Percentiles rank a stretch among this genome's conserved stretches.
Conservation (phyloP, 345 rosid species). For the Erysimum cheiranthoides region DNA sequence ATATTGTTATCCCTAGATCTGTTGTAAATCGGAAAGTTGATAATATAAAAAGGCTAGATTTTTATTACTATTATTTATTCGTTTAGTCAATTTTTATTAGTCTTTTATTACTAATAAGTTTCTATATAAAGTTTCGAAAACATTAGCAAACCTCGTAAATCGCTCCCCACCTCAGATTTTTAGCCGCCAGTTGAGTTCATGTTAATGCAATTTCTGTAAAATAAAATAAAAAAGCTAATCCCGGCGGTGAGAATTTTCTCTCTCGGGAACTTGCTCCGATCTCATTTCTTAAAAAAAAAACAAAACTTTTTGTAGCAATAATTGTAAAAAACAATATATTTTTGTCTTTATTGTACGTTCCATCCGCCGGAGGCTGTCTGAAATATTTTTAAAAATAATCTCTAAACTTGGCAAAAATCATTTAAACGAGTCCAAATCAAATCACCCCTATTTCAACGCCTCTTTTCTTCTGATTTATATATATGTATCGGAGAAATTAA, state of each 20-base stretch:
- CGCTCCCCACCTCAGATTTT: slow-evolving; percentile 22
- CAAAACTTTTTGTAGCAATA: slow-evolving; percentile 13
- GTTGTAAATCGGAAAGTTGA: neutral
- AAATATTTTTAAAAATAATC: neutral
- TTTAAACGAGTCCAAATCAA: slow-evolving; percentile 28
- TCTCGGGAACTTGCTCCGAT: slow-evolving; percentile 34
- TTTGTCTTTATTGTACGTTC: slow-evolving; percentile 41
- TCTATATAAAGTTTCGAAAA: slow-evolving; percentile 24
- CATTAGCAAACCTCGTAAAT: slow-evolving; percentile 30
- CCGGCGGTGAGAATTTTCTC: slow-evolving; percentile 35
- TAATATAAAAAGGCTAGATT: neutral
- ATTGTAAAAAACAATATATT: slow-evolving; percentile 12
- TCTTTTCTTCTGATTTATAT: slow-evolving; percentile 32
- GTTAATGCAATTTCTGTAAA: neutral
- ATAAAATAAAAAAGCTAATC: neutral
- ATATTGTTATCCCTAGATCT: slow-evolving; percentile 10
- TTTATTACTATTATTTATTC: neutral
- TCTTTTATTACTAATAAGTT: neutral
- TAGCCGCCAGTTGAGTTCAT: slow-evolving; percentile 27
- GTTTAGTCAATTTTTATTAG: neutral
- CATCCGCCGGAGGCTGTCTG: slow-evolving; percentile 25
- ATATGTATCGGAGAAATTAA: slow-evolving; percentile 10
- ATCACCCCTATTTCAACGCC: slow-evolving; percentile 20
- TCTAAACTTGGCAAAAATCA: slow-evolving; percentile 35
- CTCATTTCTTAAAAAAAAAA: neutral